Evolutionary conservation across 2,329 filamentous ascomycete species (phyloP), one percentile per base, ranked within the genome.

Genomic region (Penicillium sp.): DNA sequence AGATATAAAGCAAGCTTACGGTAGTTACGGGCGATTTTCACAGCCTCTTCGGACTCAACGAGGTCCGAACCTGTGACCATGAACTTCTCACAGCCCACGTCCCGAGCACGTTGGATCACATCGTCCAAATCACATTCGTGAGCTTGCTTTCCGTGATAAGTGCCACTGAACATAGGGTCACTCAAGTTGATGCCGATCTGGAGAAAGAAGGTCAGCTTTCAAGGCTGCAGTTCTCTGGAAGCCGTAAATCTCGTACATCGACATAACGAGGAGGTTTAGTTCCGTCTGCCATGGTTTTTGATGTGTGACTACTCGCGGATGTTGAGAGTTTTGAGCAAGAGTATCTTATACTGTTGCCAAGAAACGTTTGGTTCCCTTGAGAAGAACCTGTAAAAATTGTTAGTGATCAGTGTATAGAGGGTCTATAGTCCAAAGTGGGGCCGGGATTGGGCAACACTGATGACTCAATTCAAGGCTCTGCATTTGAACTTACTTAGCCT

Each of bases 41-140:
- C 77, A 0, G 91, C 92, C 62, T 90, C 85, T 61, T 84, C 78
- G 2, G 90, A 93, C 73, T 93, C 92, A 51, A 81, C 79, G 49
- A 98, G 82, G 70, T 95, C 91, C 1, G 92, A 96, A 21, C 95
- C 95, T 0, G 95, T 99, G 33, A 98, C 85, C 80, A 99, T 93
- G 68, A 99, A 85, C 69, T 96, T 97, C 57, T 83, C 79, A 71
- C 93, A 97, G 39, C 95, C 93, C 2, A 89, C 87, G 62, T 90
- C 84, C 16, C 83, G 77, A 3, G 91, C 92, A 62, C 95, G 84
- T 61, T 88, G 80, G n/a, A 99, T 79, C 26, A 99, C 90, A 62
- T 86, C 88, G 39, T 73, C 68, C 24, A 79, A 60, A 54, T 79
- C 77, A 64, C 72, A 68, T 35, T 78, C 73, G 56, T 79, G 77